Evolutionary conservation across 2,329 filamentous ascomycete species (phyloP).

Genomic region (Capronia epimyces): DNA sequence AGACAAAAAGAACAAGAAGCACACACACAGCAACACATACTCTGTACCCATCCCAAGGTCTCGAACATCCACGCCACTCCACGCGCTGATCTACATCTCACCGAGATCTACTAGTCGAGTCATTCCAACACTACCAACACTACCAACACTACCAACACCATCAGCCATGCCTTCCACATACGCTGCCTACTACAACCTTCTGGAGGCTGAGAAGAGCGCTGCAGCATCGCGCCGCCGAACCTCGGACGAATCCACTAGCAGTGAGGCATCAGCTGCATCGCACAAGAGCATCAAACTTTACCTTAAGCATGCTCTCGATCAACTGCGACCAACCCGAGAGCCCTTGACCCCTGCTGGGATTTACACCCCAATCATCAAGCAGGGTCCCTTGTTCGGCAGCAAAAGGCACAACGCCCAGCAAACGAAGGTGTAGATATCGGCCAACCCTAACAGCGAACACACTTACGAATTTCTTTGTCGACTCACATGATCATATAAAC

Average conservation of each 20-base stretch:
- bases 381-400: conserved; percentile 16
- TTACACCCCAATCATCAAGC: conserved; percentile 24
- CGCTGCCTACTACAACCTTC: conserved; percentile 25
- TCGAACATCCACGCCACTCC: not conserved
- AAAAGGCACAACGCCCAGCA: conserved; percentile 1
- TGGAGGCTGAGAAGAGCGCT: conserved; percentile 16
- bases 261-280: conserved; percentile 9
- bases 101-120: not conserved
- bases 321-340: conserved; percentile 22
- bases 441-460: not conserved
- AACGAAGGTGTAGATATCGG: conserved; percentile 6
- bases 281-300: conserved; percentile 14
- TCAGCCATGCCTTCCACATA: conserved; percentile 23
- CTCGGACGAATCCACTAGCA: conserved; percentile 13
- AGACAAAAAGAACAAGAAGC: conserved; percentile 8
- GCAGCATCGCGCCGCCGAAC: conserved; percentile 15
- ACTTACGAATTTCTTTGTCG: conserved; percentile 12
- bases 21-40: not conserved
- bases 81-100: no score
- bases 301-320: conserved; percentile 21
- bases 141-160: conserved; percentile 1
- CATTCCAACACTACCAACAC: conserved; percentile 5
- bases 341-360: conserved; percentile 19
- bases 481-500: not conserved
- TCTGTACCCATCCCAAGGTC: not conserved